Base-by-base conservation (phyloP, 164 flowering plant genomes). In the Saururus chinensis region DNA sequence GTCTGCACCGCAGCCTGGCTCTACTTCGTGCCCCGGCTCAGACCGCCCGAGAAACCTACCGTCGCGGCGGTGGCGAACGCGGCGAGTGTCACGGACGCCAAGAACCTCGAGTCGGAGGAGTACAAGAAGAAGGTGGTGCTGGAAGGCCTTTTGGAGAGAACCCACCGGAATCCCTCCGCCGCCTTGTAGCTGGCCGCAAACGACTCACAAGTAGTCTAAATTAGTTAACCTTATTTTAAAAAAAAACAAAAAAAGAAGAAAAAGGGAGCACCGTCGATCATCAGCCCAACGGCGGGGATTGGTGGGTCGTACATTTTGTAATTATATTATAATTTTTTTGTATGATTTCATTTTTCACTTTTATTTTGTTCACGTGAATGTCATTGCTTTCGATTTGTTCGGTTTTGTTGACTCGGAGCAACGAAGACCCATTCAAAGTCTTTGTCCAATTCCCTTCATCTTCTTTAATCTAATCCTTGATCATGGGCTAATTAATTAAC, bases 1-100 rank as follows among this genome's bases (percentile, higher is more conserved):
- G 45, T 85, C 4, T 82, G 80, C 61, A 76, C 83, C 41, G 68
- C 80, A 13, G 83, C 82, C 1, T 84, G 84, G 83, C 64, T 84
- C 4, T 85, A 71, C 51, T 74, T 82, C 61, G 23, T 77, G 9
- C 79, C 83, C 13, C 61, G 74, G 8, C 41, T 72, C 10, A 61
- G 42, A 17, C 48, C 22, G 30, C 24, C 9, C 26, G 49, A 40
- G 19, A 9, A 8, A 26, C 41, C 59, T 0, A 12, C 51, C 12
- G 61, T 22, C 1, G 14, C 1, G 6, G 40, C 37, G 19, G 20
- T 11, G 20, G 53, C 4, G 4, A 9, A 9, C 6, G 37, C 37
- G 30, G 37, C 52, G 10, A 60, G 51, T 1, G 59, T 23, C 1
- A 10, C 13, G 16, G 74, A 51, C 10, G 20, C 17, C 35, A 14